Evolutionary conservation across 208 protist genomes (phyloP).

Genomic region (Trypanosoma scelopori): DNA sequence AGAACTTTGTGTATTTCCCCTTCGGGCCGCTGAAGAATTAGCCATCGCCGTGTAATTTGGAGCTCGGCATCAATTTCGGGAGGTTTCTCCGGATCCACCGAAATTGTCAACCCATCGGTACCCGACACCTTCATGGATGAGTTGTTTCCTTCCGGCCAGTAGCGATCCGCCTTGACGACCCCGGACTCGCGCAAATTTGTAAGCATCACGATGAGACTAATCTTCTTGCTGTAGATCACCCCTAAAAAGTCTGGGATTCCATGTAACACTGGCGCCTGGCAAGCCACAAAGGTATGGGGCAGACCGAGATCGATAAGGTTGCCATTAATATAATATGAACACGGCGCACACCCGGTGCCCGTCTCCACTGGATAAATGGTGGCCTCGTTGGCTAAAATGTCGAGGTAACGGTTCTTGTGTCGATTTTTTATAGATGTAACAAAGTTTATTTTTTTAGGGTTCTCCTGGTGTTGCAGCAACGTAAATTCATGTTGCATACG

Average conservation of each 20-base stretch:
- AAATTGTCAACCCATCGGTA: conserved; percentile 23
- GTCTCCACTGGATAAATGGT: conserved; percentile 58
- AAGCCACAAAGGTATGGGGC: conserved; percentile 66
- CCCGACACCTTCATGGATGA: conserved; percentile 2
- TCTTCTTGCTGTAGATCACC: conserved; percentile 42
- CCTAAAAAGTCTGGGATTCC: conserved; percentile 63
- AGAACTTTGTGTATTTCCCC: conserved; percentile 38
- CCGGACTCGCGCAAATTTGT: conserved; percentile 56
- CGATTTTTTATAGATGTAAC: conserved; percentile 43
- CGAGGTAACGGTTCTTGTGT: conserved; percentile 72
- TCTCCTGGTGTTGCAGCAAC: conserved; percentile 39
- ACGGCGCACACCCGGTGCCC: not conserved
- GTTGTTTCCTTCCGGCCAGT: conserved; percentile 58
- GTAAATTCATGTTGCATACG: conserved; percentile 51
- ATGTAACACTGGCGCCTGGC: conserved; percentile 66
- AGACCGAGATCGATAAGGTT: conserved; percentile 52
- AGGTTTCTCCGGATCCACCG: conserved; percentile 40
- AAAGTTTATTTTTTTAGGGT: conserved; percentile 59
- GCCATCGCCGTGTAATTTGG: conserved; percentile 25
- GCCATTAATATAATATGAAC: conserved; percentile 62
- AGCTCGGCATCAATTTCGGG: conserved; percentile 30
- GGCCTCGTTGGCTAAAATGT: conserved; percentile 79
- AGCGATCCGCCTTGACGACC: conserved; percentile 73
- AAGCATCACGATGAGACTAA: conserved; percentile 77
- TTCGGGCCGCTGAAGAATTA: conserved; percentile 26